Percentiles rank a stretch among this genome's conserved stretches.
These are phyloP conservation scores for Aulographum hederae DNA, from an alignment of 2,329 filamentous ascomycete genomes.

Conservation along the genomic window DNA sequence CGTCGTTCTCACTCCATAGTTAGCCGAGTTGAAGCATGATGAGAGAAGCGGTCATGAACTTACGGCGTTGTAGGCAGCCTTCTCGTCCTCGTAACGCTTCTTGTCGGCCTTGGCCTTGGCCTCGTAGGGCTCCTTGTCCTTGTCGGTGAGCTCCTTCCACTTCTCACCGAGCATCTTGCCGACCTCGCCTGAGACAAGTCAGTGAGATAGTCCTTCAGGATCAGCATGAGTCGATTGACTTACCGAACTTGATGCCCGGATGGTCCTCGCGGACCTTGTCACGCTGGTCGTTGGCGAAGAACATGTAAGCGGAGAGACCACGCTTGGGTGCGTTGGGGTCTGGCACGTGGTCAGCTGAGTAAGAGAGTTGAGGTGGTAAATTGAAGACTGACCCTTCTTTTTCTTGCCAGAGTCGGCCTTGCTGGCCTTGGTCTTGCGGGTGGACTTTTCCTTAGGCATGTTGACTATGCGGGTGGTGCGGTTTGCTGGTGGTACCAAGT, in stretches of 20 bases:
- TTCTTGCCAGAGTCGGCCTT: slow-evolving; percentile 40
- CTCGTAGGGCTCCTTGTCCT: slow-evolving; percentile 87
- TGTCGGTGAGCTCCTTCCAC: slow-evolving; percentile 93
- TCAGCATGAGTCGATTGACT: slow-evolving; percentile 12
- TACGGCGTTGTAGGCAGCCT: slow-evolving; percentile 72
- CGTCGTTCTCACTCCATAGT: slow-evolving; percentile 10
- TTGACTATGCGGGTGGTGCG: too few species aligned
- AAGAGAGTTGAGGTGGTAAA: too few species aligned
- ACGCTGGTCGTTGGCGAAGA: slow-evolving; percentile 98
- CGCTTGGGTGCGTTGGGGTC: slow-evolving; percentile 98
- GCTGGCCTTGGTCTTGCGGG: slow-evolving; percentile 40
- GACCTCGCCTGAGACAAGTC: slow-evolving; percentile 50
- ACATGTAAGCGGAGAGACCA: slow-evolving; percentile 99
- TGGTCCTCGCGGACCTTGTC: slow-evolving; percentile 98
- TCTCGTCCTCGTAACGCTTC: slow-evolving; percentile 98
- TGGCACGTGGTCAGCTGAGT: slow-evolving; percentile 19
- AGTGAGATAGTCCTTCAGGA: background rate
- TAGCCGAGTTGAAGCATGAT: background rate
- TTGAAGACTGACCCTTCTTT: slow-evolving; percentile 48
- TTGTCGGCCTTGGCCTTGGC: slow-evolving; percentile 93
- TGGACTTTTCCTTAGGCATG: slow-evolving; percentile 53
- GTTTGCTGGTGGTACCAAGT: too few species aligned
- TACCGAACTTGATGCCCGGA: slow-evolving; percentile 91
- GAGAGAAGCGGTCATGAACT: slow-evolving; percentile 17
- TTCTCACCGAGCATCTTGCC: slow-evolving; percentile 96